Evolutionary conservation across 345 rosid species (phyloP).

Genomic region (Limnanthes douglasii): DNA sequence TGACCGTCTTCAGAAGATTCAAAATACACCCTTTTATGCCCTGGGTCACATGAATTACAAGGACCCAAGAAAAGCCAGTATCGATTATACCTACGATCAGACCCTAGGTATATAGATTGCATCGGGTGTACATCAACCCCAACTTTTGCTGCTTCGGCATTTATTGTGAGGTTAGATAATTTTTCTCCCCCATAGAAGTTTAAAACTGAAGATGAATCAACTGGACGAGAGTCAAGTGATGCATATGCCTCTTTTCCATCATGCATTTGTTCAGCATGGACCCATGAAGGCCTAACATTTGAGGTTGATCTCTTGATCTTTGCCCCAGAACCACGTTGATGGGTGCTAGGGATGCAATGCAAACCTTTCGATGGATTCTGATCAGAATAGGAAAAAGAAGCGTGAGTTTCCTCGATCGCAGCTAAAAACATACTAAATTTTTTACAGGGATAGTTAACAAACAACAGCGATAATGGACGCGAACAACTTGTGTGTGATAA

Average conservation of each 20-base stretch:
- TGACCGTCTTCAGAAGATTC: constrained; percentile 99
- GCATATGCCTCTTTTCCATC: constrained; percentile 18
- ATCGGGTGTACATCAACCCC: constrained; percentile 46
- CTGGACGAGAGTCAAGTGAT: constrained; percentile 35
- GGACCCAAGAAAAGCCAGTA: constrained; percentile 99
- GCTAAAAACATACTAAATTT: too few relatives aligned
- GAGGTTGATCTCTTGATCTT: constrained; percentile 69
- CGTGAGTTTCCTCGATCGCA: constrained; percentile 1
- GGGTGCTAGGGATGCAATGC: constrained; percentile 29
- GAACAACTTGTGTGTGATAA: too few relatives aligned
- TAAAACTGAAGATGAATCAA: constrained; percentile 46
- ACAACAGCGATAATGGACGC: too few relatives aligned
- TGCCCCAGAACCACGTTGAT: constrained; percentile 64
- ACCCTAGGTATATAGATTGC: constrained; percentile 85
- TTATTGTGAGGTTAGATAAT: constrained; percentile 9
- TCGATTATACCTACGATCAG: constrained; percentile 92
- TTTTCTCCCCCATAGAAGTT: constrained; percentile 17
- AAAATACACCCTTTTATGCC: constrained; percentile 86
- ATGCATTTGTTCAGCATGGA: constrained; percentile 26
- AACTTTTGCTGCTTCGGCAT: constrained; percentile 16
- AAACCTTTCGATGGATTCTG: constrained; percentile 40
- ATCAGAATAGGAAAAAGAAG: constrained; percentile 5
- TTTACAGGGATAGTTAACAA: too few relatives aligned
- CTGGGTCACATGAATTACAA: constrained; percentile 68
- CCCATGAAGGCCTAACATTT: constrained; percentile 53